Evolutionary conservation across 106 monocot genomes (phyloP).

Genomic region (Vanilla planifolia): DNA sequence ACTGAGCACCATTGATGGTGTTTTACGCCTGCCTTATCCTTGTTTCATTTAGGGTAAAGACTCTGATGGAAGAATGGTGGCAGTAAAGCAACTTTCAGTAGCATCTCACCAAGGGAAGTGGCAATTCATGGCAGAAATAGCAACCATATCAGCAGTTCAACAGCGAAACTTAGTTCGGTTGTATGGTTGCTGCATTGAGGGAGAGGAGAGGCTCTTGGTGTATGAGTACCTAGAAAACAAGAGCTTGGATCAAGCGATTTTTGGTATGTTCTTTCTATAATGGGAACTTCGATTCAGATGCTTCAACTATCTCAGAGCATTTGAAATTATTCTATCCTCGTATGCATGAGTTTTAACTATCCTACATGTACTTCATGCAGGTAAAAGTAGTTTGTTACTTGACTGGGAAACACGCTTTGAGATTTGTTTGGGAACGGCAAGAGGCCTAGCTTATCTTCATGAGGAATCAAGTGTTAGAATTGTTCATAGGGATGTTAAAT

Average conservation of each 20-base stretch:
- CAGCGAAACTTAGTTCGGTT: slow-evolving; percentile 78
- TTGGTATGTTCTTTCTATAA: slow-evolving; percentile 66
- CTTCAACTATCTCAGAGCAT: no score
- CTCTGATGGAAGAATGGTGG: slow-evolving; percentile 68
- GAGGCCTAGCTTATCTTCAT: slow-evolving; percentile 78
- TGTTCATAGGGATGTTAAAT: slow-evolving; percentile 79
- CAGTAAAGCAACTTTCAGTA: slow-evolving; percentile 79
- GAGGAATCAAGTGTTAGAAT: slow-evolving; percentile 71
- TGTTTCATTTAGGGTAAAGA: slow-evolving; percentile 56
- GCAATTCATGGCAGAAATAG: slow-evolving; percentile 84
- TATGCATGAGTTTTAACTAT: not conserved
- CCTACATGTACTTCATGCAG: slow-evolving; percentile 19
- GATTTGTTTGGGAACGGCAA: slow-evolving; percentile 73
- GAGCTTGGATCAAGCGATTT: slow-evolving; percentile 81
- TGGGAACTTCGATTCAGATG: no score
- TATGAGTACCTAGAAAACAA: slow-evolving; percentile 73
- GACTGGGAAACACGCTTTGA: slow-evolving; percentile 75
- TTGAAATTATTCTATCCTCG: no score
- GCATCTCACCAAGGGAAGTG: slow-evolving; percentile 68
- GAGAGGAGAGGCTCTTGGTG: slow-evolving; percentile 58
- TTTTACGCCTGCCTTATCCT: no score
- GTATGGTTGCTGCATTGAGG: slow-evolving; percentile 84
- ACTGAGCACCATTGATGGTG: no score
- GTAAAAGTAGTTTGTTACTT: slow-evolving; percentile 29
- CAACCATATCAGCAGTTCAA: slow-evolving; percentile 80